Conservation (phyloP, 2,329 filamentous ascomycete species). For the Metarhizium humberi region DNA sequence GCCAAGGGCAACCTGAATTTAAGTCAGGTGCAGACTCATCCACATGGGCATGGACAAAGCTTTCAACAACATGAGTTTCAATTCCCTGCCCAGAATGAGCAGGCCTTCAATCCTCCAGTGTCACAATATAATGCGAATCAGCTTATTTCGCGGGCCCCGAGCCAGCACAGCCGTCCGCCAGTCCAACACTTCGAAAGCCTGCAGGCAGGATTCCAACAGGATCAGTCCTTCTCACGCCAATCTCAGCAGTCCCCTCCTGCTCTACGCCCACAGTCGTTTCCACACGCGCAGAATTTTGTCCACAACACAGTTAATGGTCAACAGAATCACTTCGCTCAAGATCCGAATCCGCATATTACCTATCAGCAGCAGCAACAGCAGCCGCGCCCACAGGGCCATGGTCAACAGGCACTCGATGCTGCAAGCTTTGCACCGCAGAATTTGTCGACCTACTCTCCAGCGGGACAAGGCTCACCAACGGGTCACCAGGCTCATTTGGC, state of each 20-base stretch:
- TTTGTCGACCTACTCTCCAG: not conserved
- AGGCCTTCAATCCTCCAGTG: slow-evolving; percentile 22
- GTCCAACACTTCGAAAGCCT: slow-evolving; percentile 22
- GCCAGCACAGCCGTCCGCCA: slow-evolving; percentile 24
- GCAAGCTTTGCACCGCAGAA: slow-evolving; percentile 4
- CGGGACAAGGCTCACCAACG: slow-evolving; percentile 6
- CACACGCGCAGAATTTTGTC: slow-evolving; percentile 5
- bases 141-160: slow-evolving; percentile 21
- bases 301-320: slow-evolving; percentile 4
- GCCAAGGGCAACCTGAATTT: slow-evolving; percentile 18
- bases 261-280: slow-evolving; percentile 3
- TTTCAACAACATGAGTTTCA: slow-evolving; percentile 24
- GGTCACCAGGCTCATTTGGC: slow-evolving; percentile 10
- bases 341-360: slow-evolving; percentile 3
- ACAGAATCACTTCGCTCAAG: slow-evolving; percentile 4
- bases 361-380: slow-evolving; percentile 9
- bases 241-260: slow-evolving; percentile 18
- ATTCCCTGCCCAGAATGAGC: slow-evolving; percentile 22
- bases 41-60: slow-evolving; percentile 20
- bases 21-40: slow-evolving; percentile 21
- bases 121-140: slow-evolving; percentile 24
- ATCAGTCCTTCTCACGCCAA: slow-evolving; percentile 16
- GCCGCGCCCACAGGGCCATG: slow-evolving; percentile 11
- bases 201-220: slow-evolving; percentile 15
- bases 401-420: slow-evolving; percentile 13